These are phyloP conservation scores for Scedosporium dehoogii DNA, from an alignment of 2,329 filamentous ascomycete species.

Conservation along the genomic window DNA sequence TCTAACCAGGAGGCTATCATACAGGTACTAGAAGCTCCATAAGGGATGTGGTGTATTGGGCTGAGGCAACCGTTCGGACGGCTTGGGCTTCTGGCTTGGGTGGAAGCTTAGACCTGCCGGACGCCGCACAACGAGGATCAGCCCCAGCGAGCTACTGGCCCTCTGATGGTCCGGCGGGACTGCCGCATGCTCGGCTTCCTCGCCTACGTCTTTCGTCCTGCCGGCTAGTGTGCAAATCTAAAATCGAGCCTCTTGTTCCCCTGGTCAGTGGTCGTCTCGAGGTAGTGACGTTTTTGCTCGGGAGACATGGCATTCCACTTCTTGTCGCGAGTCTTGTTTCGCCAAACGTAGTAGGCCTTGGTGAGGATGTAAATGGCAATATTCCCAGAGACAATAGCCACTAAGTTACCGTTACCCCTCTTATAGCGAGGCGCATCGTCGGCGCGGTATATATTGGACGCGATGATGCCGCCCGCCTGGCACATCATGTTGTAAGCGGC, in stretches of 20 bases:
- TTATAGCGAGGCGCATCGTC: slow-evolving; percentile 20
- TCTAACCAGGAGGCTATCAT: no score
- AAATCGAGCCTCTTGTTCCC: slow-evolving; percentile 35
- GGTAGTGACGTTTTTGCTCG: slow-evolving; percentile 24
- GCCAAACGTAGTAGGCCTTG: slow-evolving; percentile 42
- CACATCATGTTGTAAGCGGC: slow-evolving; percentile 34
- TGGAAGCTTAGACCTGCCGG: no score
- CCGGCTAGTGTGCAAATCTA: slow-evolving; percentile 20
- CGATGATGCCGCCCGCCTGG: slow-evolving; percentile 22
- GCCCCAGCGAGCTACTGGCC: no score
- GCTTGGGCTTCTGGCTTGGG: no score
- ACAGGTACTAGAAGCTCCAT: no score
- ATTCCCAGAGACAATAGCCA: slow-evolving; percentile 36
- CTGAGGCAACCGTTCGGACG: no score
- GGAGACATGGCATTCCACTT: slow-evolving; percentile 38
- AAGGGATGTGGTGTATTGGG: no score
- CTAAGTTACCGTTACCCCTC: slow-evolving; percentile 38
- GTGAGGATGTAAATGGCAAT: slow-evolving; percentile 36
- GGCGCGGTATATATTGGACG: slow-evolving; percentile 31
- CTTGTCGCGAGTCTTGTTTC: slow-evolving; percentile 33
- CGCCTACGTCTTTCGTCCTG: no score
- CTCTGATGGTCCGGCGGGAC: no score
- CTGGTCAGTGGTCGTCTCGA: slow-evolving; percentile 28
- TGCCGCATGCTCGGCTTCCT: no score
- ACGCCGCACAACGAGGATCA: no score